phyloP scores from a whole-genome alignment of 176 grass and related monocot species.

The Microstegium vimineum region DNA sequence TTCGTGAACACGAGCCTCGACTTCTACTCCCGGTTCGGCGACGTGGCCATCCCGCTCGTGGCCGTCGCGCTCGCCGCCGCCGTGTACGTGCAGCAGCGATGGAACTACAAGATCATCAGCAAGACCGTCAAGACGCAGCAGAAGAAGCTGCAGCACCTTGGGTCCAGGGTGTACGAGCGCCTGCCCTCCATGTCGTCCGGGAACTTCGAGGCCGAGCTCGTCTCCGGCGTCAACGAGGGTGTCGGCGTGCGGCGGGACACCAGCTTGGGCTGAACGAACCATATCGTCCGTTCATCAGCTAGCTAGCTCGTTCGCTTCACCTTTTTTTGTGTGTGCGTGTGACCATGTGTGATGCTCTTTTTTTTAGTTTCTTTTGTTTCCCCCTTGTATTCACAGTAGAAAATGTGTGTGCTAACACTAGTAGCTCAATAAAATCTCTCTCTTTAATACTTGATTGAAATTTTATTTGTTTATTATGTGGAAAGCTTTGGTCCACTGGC shows the following conservation, averaged over 20 bases:
- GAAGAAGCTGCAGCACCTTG: slow-evolving; percentile 82
- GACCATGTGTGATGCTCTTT: not conserved
- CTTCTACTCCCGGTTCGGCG: slow-evolving; percentile 83
- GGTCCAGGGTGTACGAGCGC: slow-evolving; percentile 81
- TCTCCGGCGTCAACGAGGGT: slow-evolving; percentile 49
- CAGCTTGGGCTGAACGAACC: slow-evolving; percentile 21
- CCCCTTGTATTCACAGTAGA: not conserved
- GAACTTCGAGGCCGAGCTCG: slow-evolving; percentile 80
- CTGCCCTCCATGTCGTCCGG: slow-evolving; percentile 73
- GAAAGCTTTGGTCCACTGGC: not conserved
- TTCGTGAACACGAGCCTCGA: slow-evolving; percentile 86
- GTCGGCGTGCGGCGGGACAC: slow-evolving; percentile 20
- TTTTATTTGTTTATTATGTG: not conserved
- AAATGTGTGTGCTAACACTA: slow-evolving; percentile 27
- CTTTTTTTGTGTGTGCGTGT: not conserved
- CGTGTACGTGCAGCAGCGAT: slow-evolving; percentile 75
- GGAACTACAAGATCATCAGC: slow-evolving; percentile 86
- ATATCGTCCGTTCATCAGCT: not conserved
- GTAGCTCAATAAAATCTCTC: slow-evolving; percentile 20
- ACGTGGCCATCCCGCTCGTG: slow-evolving; percentile 71
- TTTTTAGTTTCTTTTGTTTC: not conserved
- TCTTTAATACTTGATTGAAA: not conserved
- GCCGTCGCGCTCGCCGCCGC: slow-evolving; percentile 48
- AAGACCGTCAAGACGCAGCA: slow-evolving; percentile 65
- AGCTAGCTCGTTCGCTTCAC: not conserved